These are phyloP conservation scores for Lagenaria siceraria DNA, from an alignment of 306 rosid genomes.

Conservation along the genomic window DNA sequence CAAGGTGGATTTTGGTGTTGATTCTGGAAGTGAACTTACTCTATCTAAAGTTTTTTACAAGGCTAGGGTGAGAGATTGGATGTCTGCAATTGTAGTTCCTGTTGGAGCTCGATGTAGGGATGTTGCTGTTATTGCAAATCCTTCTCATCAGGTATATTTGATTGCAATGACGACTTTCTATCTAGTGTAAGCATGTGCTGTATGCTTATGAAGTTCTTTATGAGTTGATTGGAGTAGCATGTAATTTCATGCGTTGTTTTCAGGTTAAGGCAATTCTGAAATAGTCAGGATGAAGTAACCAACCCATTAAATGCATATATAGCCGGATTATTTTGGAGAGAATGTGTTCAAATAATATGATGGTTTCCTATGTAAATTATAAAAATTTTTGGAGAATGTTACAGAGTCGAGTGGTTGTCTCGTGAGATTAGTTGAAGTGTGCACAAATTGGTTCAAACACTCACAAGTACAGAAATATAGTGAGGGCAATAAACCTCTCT, in stretches of 20 bases:
- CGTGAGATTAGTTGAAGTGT: background rate
- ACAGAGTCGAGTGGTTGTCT: background rate
- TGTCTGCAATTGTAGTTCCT: constrained; percentile 52
- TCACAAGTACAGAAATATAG: background rate
- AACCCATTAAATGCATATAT: background rate
- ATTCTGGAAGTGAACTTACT: constrained; percentile 45
- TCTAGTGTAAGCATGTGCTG: background rate
- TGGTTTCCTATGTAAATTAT: background rate
- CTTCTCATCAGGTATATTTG: constrained; percentile 46
- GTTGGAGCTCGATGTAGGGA: constrained; percentile 84
- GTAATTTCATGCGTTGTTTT: background rate
- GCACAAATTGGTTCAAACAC: background rate
- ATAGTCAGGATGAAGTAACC: background rate
- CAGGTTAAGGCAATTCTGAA: background rate
- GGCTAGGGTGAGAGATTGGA: constrained; percentile 42
- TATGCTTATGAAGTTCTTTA: background rate
- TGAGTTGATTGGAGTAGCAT: background rate
- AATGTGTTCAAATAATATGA: background rate
- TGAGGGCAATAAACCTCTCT: background rate
- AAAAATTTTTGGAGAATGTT: background rate
- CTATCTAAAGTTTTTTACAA: constrained; percentile 45
- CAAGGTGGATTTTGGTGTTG: constrained; percentile 11
- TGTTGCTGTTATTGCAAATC: constrained; percentile 36
- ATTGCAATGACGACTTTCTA: background rate
- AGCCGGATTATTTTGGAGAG: background rate